Conservation (phyloP, 192 early-diverging fungal genomes). For the Umbelopsis vinacea region DNA sequence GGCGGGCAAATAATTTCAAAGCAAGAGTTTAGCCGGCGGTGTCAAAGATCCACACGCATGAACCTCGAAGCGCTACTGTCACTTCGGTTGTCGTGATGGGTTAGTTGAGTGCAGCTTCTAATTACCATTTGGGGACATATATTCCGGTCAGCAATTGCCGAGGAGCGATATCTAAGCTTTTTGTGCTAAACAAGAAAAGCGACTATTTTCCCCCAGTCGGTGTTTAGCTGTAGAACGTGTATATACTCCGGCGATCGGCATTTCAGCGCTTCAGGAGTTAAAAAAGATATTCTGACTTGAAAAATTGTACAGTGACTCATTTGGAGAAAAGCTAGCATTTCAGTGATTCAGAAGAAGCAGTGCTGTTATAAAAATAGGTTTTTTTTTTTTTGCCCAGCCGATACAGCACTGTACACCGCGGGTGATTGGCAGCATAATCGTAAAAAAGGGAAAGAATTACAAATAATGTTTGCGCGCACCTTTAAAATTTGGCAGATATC, state of each 20-base stretch:
- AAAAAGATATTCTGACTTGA: neutral
- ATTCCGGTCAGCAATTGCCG: neutral
- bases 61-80: too few species aligned
- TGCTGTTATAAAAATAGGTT: neutral
- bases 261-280: neutral
- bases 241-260: neutral
- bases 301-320: neutral
- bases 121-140: slow-evolving; percentile 15
- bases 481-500: slow-evolving; percentile 10
- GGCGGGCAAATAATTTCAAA: too few species aligned
- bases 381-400: too few species aligned
- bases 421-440: too few species aligned
- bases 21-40: too few species aligned
- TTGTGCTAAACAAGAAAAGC: neutral
- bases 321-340: neutral
- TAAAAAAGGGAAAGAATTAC: neutral
- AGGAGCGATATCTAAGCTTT: neutral
- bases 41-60: too few species aligned
- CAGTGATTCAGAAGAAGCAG: neutral
- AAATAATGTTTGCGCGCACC: neutral
- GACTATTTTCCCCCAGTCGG: neutral
- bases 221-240: neutral
- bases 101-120: neutral
- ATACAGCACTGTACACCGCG: too few species aligned
- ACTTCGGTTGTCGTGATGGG: too few species aligned